Evolutionary conservation across 2,329 filamentous ascomycete genomes (phyloP).

Genomic region (Claviceps quebecensis): DNA sequence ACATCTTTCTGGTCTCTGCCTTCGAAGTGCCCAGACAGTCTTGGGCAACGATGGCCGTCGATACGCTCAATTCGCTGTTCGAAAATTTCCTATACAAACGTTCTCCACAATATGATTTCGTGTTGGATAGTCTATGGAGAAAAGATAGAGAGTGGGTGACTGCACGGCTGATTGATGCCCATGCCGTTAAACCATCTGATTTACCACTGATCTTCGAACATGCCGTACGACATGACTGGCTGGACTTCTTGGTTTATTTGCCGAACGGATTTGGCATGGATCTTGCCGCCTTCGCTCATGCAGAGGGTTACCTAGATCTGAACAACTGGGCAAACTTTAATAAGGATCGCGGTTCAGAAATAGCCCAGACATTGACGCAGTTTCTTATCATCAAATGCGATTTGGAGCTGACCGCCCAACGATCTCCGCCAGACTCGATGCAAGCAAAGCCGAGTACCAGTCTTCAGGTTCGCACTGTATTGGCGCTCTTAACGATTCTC

Average conservation of each 20-base stretch:
- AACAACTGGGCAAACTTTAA: conserved; percentile 66
- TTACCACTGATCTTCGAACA: conserved; percentile 39
- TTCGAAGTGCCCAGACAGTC: conserved; percentile 60
- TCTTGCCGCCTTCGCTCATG: conserved; percentile 72
- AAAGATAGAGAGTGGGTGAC: conserved; percentile 82
- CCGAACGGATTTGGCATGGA: conserved; percentile 79
- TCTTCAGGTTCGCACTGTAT: conserved; percentile 74
- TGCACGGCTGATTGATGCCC: conserved; percentile 65
- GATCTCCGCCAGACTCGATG: conserved; percentile 48
- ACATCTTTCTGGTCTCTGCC: conserved; percentile 66
- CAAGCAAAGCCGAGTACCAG: conserved; percentile 50
- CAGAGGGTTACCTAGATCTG: conserved; percentile 65
- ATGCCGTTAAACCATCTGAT: conserved; percentile 54
- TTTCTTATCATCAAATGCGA: conserved; percentile 78
- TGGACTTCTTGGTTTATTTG: conserved; percentile 65
- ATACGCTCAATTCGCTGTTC: conserved; percentile 65
- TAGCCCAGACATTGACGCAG: conserved; percentile 58
- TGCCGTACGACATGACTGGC: conserved; percentile 68
- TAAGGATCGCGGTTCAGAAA: conserved; percentile 49
- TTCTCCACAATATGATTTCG: conserved; percentile 69
- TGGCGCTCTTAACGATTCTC: conserved; percentile 64
- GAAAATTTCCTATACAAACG: conserved; percentile 71
- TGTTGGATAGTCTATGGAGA: conserved; percentile 81
- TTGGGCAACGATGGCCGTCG: conserved; percentile 60
- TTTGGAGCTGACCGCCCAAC: conserved; percentile 62